These are phyloP conservation scores for Chlorella sp. DNA, from an alignment of 139 green algal genomes.

Conservation along the genomic window DNA sequence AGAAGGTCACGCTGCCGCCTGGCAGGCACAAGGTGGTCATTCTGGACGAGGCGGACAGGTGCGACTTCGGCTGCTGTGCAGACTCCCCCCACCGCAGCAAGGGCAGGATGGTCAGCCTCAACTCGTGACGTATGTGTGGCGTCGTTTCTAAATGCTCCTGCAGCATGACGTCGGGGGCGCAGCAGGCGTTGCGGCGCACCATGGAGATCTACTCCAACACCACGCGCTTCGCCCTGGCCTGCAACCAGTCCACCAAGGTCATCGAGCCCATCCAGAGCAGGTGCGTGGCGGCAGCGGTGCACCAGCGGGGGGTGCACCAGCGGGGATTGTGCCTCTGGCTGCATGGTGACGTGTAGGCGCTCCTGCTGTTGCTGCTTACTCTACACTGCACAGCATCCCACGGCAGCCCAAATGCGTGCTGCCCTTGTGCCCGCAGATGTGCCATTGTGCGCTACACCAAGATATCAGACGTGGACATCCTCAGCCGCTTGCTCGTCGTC, in stretches of 20 bases:
- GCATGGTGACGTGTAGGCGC: background rate
- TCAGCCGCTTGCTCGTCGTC: slow-evolving; percentile 78
- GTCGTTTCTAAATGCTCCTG: too few relatives aligned
- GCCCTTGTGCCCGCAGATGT: too few relatives aligned
- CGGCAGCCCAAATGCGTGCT: too few relatives aligned
- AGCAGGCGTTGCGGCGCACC: slow-evolving; percentile 96
- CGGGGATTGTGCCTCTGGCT: background rate
- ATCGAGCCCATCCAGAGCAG: slow-evolving; percentile 96
- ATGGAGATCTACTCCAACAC: slow-evolving; percentile 97
- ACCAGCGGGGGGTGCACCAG: background rate
- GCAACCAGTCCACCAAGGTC: slow-evolving; percentile 94
- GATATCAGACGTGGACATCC: slow-evolving; percentile 82
- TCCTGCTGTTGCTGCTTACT: background rate
- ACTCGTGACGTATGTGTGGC: too few relatives aligned
- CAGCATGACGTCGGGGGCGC: slow-evolving; percentile 88
- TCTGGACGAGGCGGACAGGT: slow-evolving; percentile 96
- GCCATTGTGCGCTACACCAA: slow-evolving; percentile 89
- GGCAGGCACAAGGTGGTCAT: slow-evolving; percentile 97
- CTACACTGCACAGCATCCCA: too few relatives aligned
- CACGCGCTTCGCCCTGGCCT: slow-evolving; percentile 96
- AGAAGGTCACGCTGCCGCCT: slow-evolving; percentile 90
- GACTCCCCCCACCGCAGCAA: too few relatives aligned
- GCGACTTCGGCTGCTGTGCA: background rate
- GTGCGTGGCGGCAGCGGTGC: background rate
- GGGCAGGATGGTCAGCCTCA: too few relatives aligned